These are phyloP conservation scores for Phytophthora fragariaefolia DNA, from an alignment of 352 stramenopile species.

Conservation along the genomic window DNA sequence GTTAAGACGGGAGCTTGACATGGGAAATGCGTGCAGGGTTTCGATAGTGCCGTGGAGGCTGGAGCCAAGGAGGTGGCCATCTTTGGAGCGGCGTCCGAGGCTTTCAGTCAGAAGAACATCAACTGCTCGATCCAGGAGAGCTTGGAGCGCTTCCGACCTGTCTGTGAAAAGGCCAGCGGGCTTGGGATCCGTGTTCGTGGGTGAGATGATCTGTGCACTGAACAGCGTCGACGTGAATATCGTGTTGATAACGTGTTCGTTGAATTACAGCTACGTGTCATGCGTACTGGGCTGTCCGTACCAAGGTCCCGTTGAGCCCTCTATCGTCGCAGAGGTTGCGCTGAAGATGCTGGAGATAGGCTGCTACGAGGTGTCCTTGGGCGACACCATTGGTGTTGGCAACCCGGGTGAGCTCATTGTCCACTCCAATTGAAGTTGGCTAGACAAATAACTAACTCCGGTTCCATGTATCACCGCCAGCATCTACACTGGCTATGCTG, in stretches of 20 bases:
- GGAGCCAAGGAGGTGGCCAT: constrained; percentile 95
- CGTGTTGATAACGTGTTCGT: constrained; percentile 13
- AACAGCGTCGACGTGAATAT: no score
- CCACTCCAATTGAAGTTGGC: background rate
- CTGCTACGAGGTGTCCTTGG: constrained; percentile 95
- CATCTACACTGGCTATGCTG: constrained; percentile 86
- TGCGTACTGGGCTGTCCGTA: constrained; percentile 98
- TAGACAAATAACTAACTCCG: background rate
- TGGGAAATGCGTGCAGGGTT: constrained; percentile 64
- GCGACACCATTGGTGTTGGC: constrained; percentile 94
- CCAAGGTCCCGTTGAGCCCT: constrained; percentile 88
- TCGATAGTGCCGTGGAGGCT: constrained; percentile 86
- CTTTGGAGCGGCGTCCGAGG: constrained; percentile 95
- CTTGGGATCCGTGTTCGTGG: constrained; percentile 91
- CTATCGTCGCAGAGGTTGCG: constrained; percentile 84
- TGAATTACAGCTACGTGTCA: constrained; percentile 89
- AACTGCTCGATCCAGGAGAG: constrained; percentile 97
- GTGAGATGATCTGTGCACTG: no score
- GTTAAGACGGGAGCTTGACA: no score
- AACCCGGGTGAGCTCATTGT: constrained; percentile 69
- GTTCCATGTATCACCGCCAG: constrained; percentile 37
- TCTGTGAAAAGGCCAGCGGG: constrained; percentile 84
- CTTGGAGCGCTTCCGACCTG: constrained; percentile 91
- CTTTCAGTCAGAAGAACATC: constrained; percentile 97
- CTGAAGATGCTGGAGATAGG: constrained; percentile 92